phyloP scores from a whole-genome alignment of 1,284 basidiomycete species.

The Amylostereum chailletii region DNA sequence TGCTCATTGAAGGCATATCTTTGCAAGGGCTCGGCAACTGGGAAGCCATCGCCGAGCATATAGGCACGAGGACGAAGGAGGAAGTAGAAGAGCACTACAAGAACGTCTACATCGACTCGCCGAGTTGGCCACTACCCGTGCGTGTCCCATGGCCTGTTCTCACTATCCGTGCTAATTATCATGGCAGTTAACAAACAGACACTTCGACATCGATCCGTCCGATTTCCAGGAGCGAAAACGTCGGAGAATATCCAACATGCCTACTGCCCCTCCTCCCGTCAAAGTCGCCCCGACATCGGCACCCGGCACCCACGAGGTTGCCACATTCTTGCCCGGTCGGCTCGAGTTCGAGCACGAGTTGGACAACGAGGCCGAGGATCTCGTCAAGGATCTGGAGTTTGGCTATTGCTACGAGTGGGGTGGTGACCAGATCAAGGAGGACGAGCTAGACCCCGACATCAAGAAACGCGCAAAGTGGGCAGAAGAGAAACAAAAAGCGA shows the following conservation, averaged over 20 bases:
- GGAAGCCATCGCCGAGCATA: slow-evolving; percentile 93
- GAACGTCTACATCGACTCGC: slow-evolving; percentile 73
- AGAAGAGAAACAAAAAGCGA: slow-evolving; percentile 42
- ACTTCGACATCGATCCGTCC: slow-evolving; percentile 70
- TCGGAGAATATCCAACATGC: slow-evolving; percentile 70
- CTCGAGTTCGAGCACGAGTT: slow-evolving; percentile 97
- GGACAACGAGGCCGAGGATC: slow-evolving; percentile 93
- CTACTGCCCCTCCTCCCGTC: slow-evolving; percentile 41
- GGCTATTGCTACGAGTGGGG: slow-evolving; percentile 81
- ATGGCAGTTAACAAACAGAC: slow-evolving; percentile 51
- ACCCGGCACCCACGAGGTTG: slow-evolving; percentile 91
- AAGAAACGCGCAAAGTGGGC: slow-evolving; percentile 58
- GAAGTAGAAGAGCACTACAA: slow-evolving; percentile 92
- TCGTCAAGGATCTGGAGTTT: slow-evolving; percentile 96
- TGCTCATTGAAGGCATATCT: slow-evolving; percentile 86
- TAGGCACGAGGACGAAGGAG: slow-evolving; percentile 91
- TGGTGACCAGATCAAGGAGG: slow-evolving; percentile 76
- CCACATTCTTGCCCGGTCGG: slow-evolving; percentile 90
- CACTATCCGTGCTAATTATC: slow-evolving; percentile 3
- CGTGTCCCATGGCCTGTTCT: slow-evolving; percentile 15
- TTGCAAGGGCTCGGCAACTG: slow-evolving; percentile 93
- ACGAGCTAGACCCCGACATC: slow-evolving; percentile 64
- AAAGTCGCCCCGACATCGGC: slow-evolving; percentile 85
- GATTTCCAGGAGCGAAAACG: slow-evolving; percentile 86
- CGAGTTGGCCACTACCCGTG: slow-evolving; percentile 75